A percentile compares a stretch with the other conserved stretches of the same genome.
These are phyloP conservation scores for Geotrichum histeridarum DNA, from an alignment of 1,139 yeast species.

Conservation along the genomic window DNA sequence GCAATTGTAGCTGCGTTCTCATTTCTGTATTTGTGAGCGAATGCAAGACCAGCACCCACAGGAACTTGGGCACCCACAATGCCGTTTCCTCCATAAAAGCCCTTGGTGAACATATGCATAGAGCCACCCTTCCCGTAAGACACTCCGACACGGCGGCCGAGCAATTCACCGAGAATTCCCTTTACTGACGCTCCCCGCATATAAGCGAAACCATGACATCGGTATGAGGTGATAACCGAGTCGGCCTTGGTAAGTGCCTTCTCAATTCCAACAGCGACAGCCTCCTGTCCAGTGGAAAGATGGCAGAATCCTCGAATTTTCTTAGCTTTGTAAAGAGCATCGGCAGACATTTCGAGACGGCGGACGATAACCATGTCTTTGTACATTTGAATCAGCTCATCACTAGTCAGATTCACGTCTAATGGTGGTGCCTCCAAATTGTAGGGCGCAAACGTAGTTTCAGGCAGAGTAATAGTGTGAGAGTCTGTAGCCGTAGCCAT, in stretches of 20 bases:
- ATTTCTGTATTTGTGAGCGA: slow-evolving; percentile 89
- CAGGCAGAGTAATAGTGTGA: slow-evolving; percentile 55
- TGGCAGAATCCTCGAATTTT: slow-evolving; percentile 97
- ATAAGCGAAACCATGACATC: slow-evolving; percentile 98
- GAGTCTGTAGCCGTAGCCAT: slow-evolving; percentile 6
- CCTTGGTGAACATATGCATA: slow-evolving; percentile 95
- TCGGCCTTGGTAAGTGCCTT: slow-evolving; percentile 81
- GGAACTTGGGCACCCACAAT: slow-evolving; percentile 99
- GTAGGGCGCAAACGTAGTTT: slow-evolving; percentile 78
- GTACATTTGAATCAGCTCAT: slow-evolving; percentile 81
- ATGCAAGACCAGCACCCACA: slow-evolving; percentile 93
- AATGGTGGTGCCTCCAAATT: slow-evolving; percentile 63
- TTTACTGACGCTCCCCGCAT: slow-evolving; percentile 93
- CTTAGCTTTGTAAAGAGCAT: slow-evolving; percentile 95
- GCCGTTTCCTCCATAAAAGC: slow-evolving; percentile 98
- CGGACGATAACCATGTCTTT: slow-evolving; percentile 88
- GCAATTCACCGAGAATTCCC: slow-evolving; percentile 86
- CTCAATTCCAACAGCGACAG: slow-evolving; percentile 97
- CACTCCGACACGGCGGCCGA: slow-evolving; percentile 95
- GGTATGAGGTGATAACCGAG: slow-evolving; percentile 89
- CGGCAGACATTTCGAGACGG: slow-evolving; percentile 99
- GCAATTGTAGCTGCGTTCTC: slow-evolving; percentile 74
- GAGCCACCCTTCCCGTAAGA: slow-evolving; percentile 98
- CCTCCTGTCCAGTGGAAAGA: slow-evolving; percentile 97
- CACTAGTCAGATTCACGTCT: slow-evolving; percentile 72